Evolutionary conservation across 495 filamentous ascomycete genomes (phyloP), one percentile per base, ranked within the genome.

Genomic region (Penicillium lividum): DNA sequence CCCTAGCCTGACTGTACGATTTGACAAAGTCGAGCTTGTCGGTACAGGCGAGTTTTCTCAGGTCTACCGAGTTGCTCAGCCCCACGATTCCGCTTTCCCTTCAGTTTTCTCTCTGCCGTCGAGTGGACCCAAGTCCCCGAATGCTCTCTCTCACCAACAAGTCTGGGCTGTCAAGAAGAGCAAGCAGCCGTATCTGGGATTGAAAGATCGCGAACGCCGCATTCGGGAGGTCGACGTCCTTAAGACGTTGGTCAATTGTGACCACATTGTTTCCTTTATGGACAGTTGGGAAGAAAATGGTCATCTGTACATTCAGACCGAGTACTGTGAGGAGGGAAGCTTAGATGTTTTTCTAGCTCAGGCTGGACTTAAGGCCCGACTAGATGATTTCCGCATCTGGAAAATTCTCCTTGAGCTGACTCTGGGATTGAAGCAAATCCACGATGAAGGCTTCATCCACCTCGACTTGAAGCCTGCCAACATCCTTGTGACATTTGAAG

Each of bases 331-430:
- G 66, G 90, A 95, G 67, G 94, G 94, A 8, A 95, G 89, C 58
- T 74, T 98, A 48, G 89, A 94, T 68, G 73, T 84, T 1, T 97
- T 97, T 68, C 82, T 98, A 10, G 77, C 82, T 9, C 80, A 88
- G 52, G 85, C 89, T 58, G 94, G 94, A 6, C 76, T 85, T 51
- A 90, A 89, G 68, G 92, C 90, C 48, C 84, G 93, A 62, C 73
- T 98, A 54, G 94, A 98, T 76, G 94, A 98, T 68, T 98, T 98
- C 70, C 82, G 94, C 28, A 95, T 98, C 64, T 98, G 94, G 94
- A 98, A 98, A 73, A 92, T 98, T 43, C 75, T 97, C 59, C 80
- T 95, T 8, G 94, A 98, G 67, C 62, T 94, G 38, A 80, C 86
- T 61, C 76, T 87, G 78, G 94, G 95, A 18, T 68, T 98, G 56